Evolutionary conservation across 805 yeast genomes (phyloP), one percentile per base, ranked within the genome.

Genomic region (Hemisphaericaspora nanyangensis): DNA sequence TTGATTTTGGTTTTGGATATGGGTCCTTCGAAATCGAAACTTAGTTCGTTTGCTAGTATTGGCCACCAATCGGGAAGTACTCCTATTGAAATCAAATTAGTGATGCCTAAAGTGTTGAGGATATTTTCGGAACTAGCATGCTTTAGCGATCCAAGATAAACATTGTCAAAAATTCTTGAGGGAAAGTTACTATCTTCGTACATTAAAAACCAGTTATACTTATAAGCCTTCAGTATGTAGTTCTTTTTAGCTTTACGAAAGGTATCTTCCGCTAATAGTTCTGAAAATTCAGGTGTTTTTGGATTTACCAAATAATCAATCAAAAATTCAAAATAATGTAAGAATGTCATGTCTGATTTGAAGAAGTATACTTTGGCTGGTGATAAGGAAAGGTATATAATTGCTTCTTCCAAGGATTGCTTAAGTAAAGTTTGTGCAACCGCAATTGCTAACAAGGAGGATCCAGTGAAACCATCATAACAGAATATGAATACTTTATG

Each of bases 381-480:
- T 11, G 34, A 17, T 8, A 30, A 25, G 19, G 25, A 29, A 18
- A 61, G 41, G 6, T 47, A 40, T 13, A 55, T 35, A 6, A 62
- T 50, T 13, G 58, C 44, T 20, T 61, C 61, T 41, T 63, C 67
- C 7, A 50, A 38, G 12, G 47, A 31, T 18, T 29, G 22, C 13
- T 45, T 42, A 7, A 17, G 17, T 22, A 47, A 34, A 37, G 46
- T 44, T 32, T 46, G 38, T 6, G 45, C 42, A 18, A 45, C 29
- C 6, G 40, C 37, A 28, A 56, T 42, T 6, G 54, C 39, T 26
- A 63, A 41, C 17, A 63, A 38, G 8, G 65, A 52, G 15, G 60
- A 47, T 4, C 68, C 69, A 7, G 71, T 63, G 40, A 61, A 65
- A 1, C 72, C 70, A 46, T 66, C 72, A 42, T 54, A 58, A 4